These are phyloP conservation scores for Colletotrichum endophyticum DNA, from an alignment of 2,329 filamentous ascomycete genomes.

Conservation along the genomic window DNA sequence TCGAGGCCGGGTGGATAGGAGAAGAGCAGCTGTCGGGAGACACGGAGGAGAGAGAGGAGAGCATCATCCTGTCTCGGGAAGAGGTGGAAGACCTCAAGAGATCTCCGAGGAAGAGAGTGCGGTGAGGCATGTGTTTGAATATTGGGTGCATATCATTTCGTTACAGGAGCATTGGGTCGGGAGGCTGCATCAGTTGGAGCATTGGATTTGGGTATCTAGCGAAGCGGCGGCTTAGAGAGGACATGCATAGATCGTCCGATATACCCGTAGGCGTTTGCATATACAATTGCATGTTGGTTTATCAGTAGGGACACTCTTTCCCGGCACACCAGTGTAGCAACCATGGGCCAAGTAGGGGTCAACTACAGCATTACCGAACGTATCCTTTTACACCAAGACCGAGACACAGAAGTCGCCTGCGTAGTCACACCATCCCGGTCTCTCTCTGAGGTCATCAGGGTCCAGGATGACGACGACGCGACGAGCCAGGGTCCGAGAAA, in stretches of 20 bases:
- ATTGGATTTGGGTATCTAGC: background rate
- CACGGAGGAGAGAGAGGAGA: constrained; percentile 39
- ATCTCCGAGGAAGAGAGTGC: background rate
- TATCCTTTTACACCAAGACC: background rate
- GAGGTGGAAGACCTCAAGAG: constrained; percentile 25
- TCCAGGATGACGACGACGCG: background rate
- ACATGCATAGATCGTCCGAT: background rate
- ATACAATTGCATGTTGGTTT: background rate
- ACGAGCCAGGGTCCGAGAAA: background rate
- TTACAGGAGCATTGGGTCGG: background rate
- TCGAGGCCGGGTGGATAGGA: constrained; percentile 63
- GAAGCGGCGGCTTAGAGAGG: background rate
- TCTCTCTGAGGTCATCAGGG: background rate
- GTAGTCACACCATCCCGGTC: background rate
- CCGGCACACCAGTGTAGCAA: background rate
- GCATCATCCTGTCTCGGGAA: constrained; percentile 40
- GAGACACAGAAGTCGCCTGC: background rate
- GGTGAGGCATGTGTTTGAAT: background rate
- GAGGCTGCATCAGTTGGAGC: background rate
- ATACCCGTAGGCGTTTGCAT: background rate
- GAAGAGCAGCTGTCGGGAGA: constrained; percentile 54
- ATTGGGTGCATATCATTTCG: background rate
- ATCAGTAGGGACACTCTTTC: background rate
- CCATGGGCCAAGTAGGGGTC: background rate
- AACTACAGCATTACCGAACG: background rate